A percentile compares a stretch with the other conserved stretches of the same genome.
phyloP scores from a whole-genome alignment of 257 asterid genomes.

The Solanum tarapatanum region DNA sequence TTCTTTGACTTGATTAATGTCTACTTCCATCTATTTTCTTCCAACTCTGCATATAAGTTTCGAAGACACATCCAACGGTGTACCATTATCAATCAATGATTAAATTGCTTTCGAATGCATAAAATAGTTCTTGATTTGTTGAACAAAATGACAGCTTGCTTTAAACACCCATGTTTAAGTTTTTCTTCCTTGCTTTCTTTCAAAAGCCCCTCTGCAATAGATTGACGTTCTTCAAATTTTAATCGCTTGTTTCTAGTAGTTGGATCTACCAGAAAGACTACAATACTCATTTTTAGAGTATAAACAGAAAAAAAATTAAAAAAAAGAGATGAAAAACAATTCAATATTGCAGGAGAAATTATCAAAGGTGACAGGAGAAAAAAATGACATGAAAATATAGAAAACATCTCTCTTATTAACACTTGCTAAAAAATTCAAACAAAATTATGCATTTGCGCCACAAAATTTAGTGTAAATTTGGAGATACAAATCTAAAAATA shows the following conservation, averaged over 20 bases:
- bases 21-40: not conserved
- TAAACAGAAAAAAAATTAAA: accelerated
- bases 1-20: not conserved
- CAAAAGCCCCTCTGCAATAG: not conserved
- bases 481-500: too few species aligned
- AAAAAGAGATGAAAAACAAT: too few species aligned
- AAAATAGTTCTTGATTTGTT: not conserved
- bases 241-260: too few species aligned
- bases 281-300: not conserved
- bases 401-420: too few species aligned
- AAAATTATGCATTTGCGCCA: too few species aligned
- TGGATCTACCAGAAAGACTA: not conserved
- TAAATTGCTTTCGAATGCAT: too few species aligned
- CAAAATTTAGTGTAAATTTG: too few species aligned
- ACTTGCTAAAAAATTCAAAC: too few species aligned
- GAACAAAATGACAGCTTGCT: not conserved
- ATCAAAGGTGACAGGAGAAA: not conserved
- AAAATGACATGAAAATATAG: too few species aligned
- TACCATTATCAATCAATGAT: not conserved
- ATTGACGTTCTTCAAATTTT: not conserved
- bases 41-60: too few species aligned
- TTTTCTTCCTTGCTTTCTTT: too few species aligned
- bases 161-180: not conserved
- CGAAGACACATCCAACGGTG: too few species aligned
- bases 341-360: not conserved